These are phyloP conservation scores for Eustoma russellianum DNA, from an alignment of 257 asterid species.

Conservation along the genomic window DNA sequence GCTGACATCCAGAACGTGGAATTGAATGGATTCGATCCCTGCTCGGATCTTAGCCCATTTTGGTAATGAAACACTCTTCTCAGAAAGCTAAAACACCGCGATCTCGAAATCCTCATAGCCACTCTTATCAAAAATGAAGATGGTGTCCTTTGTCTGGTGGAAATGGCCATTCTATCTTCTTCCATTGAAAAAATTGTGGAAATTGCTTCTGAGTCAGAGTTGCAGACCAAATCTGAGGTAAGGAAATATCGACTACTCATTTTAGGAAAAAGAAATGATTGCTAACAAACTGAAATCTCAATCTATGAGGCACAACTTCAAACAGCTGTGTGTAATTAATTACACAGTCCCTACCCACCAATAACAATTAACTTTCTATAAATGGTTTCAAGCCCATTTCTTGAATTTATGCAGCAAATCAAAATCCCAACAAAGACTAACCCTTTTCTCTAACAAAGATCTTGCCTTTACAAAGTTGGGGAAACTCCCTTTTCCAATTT, in stretches of 20 bases:
- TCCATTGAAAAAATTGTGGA: constrained; percentile 27
- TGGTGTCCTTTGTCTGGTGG: constrained; percentile 29
- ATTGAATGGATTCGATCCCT: constrained; percentile 79
- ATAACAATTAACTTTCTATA: too few relatives aligned
- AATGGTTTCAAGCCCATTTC: too few relatives aligned
- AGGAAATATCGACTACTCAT: constrained; percentile 50
- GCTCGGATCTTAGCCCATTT: constrained; percentile 70
- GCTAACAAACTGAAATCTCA: too few relatives aligned
- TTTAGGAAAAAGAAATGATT: background rate
- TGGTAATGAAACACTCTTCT: constrained; percentile 89
- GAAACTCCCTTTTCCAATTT: background rate
- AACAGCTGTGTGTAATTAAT: too few relatives aligned
- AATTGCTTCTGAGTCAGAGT: constrained; percentile 26
- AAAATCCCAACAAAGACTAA: too few relatives aligned
- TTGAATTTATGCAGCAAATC: too few relatives aligned
- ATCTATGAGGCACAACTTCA: too few relatives aligned
- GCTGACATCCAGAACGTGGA: constrained; percentile 61
- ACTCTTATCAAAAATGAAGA: constrained; percentile 52
- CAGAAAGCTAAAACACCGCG: constrained; percentile 61
- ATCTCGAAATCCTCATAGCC: constrained; percentile 65
- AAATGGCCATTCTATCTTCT: constrained; percentile 26
- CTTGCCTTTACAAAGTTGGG: too few relatives aligned
- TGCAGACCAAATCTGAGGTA: constrained; percentile 48
- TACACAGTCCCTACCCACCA: too few relatives aligned
- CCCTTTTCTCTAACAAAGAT: too few relatives aligned